A percentile compares a stretch with the other conserved stretches of the same genome.
phyloP scores from a whole-genome alignment of 331 rosid species.

The Saraca asoca region DNA sequence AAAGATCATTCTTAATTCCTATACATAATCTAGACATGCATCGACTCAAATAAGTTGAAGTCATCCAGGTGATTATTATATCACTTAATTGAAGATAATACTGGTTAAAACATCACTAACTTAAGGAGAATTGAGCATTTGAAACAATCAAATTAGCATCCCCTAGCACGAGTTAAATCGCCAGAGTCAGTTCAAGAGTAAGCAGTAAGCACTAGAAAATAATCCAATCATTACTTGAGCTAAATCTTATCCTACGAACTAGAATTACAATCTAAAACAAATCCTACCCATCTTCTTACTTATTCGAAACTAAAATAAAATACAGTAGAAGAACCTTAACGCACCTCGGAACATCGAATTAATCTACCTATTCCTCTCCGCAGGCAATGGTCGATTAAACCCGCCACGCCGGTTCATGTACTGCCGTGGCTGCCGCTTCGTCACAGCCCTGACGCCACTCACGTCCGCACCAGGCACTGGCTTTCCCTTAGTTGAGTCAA shows the following conservation, averaged over 20 bases:
- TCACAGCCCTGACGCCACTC: slow-evolving; percentile 79
- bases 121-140: not conserved
- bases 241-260: too few species aligned
- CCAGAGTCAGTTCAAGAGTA: not conserved
- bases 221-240: too few species aligned
- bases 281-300: too few species aligned
- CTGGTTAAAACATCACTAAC: not conserved
- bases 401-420: slow-evolving; percentile 99
- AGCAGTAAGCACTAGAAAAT: too few species aligned
- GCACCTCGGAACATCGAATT: slow-evolving; percentile 32
- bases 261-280: too few species aligned
- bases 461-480: slow-evolving; percentile 85
- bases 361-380: slow-evolving; percentile 76
- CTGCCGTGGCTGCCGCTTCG: slow-evolving; percentile 92
- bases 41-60: not conserved
- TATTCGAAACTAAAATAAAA: not conserved
- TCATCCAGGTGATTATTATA: not conserved
- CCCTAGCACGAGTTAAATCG: not conserved
- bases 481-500: slow-evolving; percentile 90
- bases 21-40: not conserved
- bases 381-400: slow-evolving; percentile 92
- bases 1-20: not conserved
- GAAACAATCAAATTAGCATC: not conserved
- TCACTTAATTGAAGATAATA: slow-evolving; percentile 21
- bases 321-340: slow-evolving; percentile 10